Evolutionary conservation across 2,329 filamentous ascomycete genomes (phyloP).

Genomic region (Aschersonia sp.): DNA sequence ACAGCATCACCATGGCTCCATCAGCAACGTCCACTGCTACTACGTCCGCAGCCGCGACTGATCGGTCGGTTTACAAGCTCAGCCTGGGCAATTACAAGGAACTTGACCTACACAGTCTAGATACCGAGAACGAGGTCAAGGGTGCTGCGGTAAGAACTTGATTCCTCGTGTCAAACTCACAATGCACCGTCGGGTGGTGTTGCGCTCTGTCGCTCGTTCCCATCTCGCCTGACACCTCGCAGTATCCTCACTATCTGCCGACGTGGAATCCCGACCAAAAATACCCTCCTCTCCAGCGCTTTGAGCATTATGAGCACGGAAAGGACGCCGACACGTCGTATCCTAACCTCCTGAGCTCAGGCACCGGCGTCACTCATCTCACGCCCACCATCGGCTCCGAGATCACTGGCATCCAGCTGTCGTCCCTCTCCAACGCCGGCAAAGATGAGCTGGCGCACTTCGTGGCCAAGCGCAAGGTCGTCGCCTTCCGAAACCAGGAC

Average conservation of each 20-base stretch:
- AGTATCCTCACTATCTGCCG: conserved; percentile 61
- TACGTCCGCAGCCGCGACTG: conserved; percentile 5
- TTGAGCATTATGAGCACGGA: conserved; percentile 62
- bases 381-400: conserved; percentile 65
- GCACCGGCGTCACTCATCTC: conserved; percentile 41
- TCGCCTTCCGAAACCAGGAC: conserved; percentile 65
- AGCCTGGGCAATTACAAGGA: conserved; percentile 16
- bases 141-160: conserved; percentile 7
- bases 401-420: conserved; percentile 57
- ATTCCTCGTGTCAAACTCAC: not conserved
- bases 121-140: conserved; percentile 12
- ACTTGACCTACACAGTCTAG: conserved; percentile 11
- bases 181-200: too few species aligned
- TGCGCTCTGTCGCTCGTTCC: too few species aligned
- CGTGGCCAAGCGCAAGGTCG: conserved; percentile 64
- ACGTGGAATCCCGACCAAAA: conserved; percentile 52
- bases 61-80: conserved; percentile 9
- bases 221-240: not conserved
- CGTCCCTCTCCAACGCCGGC: conserved; percentile 48
- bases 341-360: conserved; percentile 48
- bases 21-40: conserved; percentile 6
- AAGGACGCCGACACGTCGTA: conserved; percentile 58
- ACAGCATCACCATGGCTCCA: conserved; percentile 8
- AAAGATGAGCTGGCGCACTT: conserved; percentile 67
- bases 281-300: conserved; percentile 52